These are phyloP conservation scores for Coemansia sp. DNA, from an alignment of 192 early-diverging fungal genomes.

Conservation along the genomic window DNA sequence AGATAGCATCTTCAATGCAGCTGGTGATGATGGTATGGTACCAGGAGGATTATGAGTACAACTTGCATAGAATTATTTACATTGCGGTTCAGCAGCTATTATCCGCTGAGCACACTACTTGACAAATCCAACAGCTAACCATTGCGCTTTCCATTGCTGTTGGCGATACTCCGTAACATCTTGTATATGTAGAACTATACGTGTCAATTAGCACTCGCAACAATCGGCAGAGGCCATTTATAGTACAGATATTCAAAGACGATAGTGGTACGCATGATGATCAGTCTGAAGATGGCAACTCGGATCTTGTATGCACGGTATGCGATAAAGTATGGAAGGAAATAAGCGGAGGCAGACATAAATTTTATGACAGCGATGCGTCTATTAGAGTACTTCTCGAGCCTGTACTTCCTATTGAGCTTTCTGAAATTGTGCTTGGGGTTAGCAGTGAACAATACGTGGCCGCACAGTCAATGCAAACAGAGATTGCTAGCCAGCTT, in stretches of 20 bases:
- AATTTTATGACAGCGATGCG: not conserved
- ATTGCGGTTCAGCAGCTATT: not conserved
- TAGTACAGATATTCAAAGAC: slow-evolving; percentile 8
- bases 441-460: slow-evolving; percentile 30
- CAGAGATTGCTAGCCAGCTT: slow-evolving; percentile 22
- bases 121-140: not conserved
- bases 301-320: slow-evolving; percentile 15
- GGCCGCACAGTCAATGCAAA: slow-evolving; percentile 19
- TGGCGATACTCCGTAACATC: not conserved
- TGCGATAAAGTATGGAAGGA: slow-evolving; percentile 10
- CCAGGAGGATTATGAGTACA: not conserved
- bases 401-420: slow-evolving; percentile 23
- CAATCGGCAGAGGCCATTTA: not conserved
- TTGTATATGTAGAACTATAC: slow-evolving; percentile 4
- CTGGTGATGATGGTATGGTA: not conserved
- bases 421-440: slow-evolving; percentile 47
- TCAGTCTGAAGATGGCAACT: not conserved
- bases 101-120: not conserved
- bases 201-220: not conserved
- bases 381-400: slow-evolving; percentile 21
- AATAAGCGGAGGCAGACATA: slow-evolving; percentile 2
- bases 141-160: not conserved
- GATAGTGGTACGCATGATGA: not conserved
- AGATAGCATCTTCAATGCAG: slow-evolving; percentile 4
- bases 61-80: not conserved